These are phyloP conservation scores for Pisolithus albus DNA, from an alignment of 768 basidiomycete species.

Conservation along the genomic window DNA sequence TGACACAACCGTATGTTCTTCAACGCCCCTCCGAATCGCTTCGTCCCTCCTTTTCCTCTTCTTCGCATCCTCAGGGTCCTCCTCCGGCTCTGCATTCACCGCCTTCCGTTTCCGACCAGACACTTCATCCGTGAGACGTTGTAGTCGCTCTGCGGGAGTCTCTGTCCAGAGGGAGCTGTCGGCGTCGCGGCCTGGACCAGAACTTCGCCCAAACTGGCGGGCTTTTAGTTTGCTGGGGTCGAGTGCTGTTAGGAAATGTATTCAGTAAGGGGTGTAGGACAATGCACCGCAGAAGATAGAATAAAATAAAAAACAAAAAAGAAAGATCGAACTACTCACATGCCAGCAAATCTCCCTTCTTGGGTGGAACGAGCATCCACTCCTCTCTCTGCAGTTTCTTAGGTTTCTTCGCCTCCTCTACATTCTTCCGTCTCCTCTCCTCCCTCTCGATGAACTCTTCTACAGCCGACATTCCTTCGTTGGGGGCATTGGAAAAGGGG, in stretches of 20 bases:
- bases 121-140: constrained; percentile 90
- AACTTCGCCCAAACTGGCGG: constrained; percentile 69
- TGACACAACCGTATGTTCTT: constrained; percentile 66
- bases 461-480: constrained; percentile 55
- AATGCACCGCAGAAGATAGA: no score
- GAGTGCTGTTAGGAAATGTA: constrained; percentile 44
- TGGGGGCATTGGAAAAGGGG: constrained; percentile 15
- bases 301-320: not conserved
- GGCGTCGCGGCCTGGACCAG: constrained; percentile 32
- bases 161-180: constrained; percentile 91
- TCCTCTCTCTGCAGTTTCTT: constrained; percentile 81
- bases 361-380: constrained; percentile 97
- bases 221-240: constrained; percentile 81
- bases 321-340: not conserved
- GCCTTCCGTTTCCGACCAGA: constrained; percentile 82
- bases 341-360: constrained; percentile 54
- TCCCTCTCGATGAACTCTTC: constrained; percentile 82
- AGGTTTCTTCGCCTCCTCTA: constrained; percentile 75
- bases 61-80: constrained; percentile 29
- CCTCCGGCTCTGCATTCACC: constrained; percentile 42
- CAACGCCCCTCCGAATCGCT: constrained; percentile 64
- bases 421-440: constrained; percentile 61
- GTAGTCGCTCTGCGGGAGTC: constrained; percentile 87
- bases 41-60: constrained; percentile 62
- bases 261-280: not conserved